These are phyloP conservation scores for Ceratocystis huliohia DNA, from an alignment of 2,329 filamentous ascomycete genomes.

Conservation along the genomic window DNA sequence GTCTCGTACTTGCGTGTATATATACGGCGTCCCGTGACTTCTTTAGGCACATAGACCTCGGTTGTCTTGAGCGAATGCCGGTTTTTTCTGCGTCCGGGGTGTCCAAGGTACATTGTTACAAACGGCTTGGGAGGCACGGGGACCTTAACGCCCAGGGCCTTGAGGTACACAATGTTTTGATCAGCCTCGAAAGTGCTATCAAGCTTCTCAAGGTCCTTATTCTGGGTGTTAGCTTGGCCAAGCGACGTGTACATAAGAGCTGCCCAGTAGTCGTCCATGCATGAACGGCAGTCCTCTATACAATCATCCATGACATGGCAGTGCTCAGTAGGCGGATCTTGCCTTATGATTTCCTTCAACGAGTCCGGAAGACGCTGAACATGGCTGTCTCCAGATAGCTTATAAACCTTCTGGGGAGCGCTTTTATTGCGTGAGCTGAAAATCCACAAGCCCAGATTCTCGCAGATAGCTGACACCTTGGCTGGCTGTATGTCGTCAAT, in stretches of 20 bases:
- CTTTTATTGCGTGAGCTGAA: background rate
- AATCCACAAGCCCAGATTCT: background rate
- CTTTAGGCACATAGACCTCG: background rate
- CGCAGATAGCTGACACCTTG: background rate
- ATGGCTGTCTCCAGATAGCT: background rate
- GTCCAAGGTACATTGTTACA: constrained; percentile 7
- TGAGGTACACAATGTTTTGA: constrained; percentile 4
- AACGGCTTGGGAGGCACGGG: constrained; percentile 15
- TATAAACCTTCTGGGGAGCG: background rate
- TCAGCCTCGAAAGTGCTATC: constrained; percentile 3
- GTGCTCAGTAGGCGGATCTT: background rate
- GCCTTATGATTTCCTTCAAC: background rate
- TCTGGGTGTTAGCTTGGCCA: constrained; percentile 14
- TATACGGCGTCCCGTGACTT: background rate
- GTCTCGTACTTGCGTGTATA: constrained; percentile 4
- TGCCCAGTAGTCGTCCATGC: constrained; percentile 29
- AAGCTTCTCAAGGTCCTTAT: constrained; percentile 13
- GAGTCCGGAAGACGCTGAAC: background rate
- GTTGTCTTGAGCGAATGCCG: background rate
- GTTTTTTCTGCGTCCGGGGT: background rate
- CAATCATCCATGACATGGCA: background rate
- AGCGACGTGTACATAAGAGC: constrained; percentile 18
- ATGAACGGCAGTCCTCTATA: constrained; percentile 19
- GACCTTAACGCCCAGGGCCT: constrained; percentile 3
- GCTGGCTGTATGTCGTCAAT: background rate